phyloP scores from a whole-genome alignment of 2,329 filamentous ascomycete genomes.

The Lecanosticta acicola region DNA sequence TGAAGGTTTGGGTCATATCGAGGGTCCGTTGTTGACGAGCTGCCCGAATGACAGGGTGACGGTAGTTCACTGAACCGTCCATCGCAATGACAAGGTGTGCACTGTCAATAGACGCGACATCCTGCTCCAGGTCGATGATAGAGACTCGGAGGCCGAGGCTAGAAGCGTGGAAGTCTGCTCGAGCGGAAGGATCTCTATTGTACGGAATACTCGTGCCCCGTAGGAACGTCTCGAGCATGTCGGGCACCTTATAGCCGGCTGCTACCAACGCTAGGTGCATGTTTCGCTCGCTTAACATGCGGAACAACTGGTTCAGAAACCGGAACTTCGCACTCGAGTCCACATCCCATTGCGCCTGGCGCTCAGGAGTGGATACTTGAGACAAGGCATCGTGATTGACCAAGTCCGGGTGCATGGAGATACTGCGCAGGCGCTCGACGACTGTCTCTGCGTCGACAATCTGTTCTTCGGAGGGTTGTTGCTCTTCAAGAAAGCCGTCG shows the following conservation, averaged over 20 bases:
- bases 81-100: constrained; percentile 40
- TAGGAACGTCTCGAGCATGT: constrained; percentile 33
- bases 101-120: constrained; percentile 21
- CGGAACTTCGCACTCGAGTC: constrained; percentile 34
- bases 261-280: constrained; percentile 30
- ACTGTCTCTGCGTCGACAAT: constrained; percentile 22
- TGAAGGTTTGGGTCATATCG: constrained; percentile 5
- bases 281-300: constrained; percentile 21
- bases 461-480: constrained; percentile 11
- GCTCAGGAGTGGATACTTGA: constrained; percentile 22
- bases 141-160: constrained; percentile 28
- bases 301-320: constrained; percentile 32
- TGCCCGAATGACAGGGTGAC: constrained; percentile 12
- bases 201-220: constrained; percentile 20
- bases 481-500: constrained; percentile 21
- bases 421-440: constrained; percentile 23
- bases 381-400: constrained; percentile 29
- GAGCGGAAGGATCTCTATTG: constrained; percentile 4
- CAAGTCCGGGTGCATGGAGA: constrained; percentile 33
- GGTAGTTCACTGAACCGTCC: constrained; percentile 28
- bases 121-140: constrained; percentile 29
- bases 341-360: constrained; percentile 32
- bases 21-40: constrained; percentile 4
- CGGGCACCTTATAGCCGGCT: constrained; percentile 24
- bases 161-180: constrained; percentile 1